phyloP scores from a whole-genome alignment of 148 eudicot species.

The Spergularia marina region DNA sequence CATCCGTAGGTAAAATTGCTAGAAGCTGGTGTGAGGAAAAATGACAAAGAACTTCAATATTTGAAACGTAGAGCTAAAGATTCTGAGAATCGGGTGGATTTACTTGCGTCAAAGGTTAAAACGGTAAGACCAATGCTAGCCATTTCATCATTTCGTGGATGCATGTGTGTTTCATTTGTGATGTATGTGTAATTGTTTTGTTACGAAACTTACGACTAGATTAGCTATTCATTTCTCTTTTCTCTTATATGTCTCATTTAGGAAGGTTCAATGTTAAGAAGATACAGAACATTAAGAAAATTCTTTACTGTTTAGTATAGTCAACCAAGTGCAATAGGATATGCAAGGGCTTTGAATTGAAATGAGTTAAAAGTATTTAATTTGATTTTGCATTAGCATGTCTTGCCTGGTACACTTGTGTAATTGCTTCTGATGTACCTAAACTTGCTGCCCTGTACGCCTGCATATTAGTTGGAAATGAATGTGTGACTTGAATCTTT shows the following conservation, averaged over 20 bases:
- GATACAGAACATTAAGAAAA: background rate
- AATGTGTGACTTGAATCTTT: background rate
- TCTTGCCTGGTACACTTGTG: background rate
- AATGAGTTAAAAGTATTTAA: background rate
- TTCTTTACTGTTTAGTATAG: background rate
- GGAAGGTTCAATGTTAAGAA: background rate
- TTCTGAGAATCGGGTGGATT: slow-evolving; percentile 47
- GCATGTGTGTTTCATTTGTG: background rate
- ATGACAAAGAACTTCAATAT: slow-evolving; percentile 51
- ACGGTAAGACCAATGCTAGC: slow-evolving; percentile 39
- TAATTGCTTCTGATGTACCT: background rate
- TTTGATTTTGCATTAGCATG: too few species aligned
- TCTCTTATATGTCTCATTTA: background rate
- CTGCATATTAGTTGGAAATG: background rate
- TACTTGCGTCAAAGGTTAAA: slow-evolving; percentile 46
- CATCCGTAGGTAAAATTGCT: slow-evolving; percentile 57
- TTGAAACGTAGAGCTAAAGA: slow-evolving; percentile 53
- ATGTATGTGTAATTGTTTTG: background rate
- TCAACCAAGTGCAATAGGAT: background rate
- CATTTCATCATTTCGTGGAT: background rate
- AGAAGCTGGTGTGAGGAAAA: slow-evolving; percentile 55
- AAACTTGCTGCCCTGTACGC: background rate
- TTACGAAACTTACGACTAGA: background rate
- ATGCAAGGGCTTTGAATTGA: background rate
- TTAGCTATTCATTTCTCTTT: too few species aligned